These are phyloP conservation scores for Lactarius hengduanensis DNA, from an alignment of 768 basidiomycete genomes.

Conservation along the genomic window DNA sequence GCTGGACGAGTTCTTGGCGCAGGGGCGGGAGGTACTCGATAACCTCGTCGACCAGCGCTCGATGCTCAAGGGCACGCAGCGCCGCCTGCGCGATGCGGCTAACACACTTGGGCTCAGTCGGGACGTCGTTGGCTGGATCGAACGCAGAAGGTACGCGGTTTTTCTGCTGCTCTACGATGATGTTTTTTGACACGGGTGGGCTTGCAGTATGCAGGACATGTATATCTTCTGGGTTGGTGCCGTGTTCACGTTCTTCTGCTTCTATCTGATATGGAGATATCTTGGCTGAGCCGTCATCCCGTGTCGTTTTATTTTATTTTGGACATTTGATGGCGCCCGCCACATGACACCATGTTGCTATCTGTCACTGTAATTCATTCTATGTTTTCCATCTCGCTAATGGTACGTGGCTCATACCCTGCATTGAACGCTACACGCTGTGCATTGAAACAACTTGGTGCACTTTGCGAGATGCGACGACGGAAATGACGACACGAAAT, in stretches of 20 bases:
- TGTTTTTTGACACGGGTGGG: not conserved
- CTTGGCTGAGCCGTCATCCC: constrained; percentile 49
- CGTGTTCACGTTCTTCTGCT: constrained; percentile 86
- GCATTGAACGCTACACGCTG: not conserved
- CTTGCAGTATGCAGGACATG: constrained; percentile 83
- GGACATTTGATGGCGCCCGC: not conserved
- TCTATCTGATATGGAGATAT: constrained; percentile 91
- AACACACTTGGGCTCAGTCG: constrained; percentile 93
- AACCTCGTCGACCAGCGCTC: constrained; percentile 91
- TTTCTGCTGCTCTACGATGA: not conserved
- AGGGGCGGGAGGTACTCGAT: constrained; percentile 88
- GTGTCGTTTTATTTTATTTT: constrained; percentile 6
- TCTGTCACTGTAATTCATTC: not conserved
- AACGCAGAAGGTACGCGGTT: constrained; percentile 74
- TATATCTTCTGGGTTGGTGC: constrained; percentile 90
- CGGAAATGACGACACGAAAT: too few species aligned
- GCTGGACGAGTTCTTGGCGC: constrained; percentile 88
- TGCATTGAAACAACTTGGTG: not conserved
- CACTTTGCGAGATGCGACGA: too few species aligned
- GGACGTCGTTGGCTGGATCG: constrained; percentile 97
- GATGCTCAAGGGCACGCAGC: constrained; percentile 93
- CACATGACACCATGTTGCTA: not conserved
- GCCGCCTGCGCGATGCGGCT: constrained; percentile 81
- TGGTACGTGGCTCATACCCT: not conserved
- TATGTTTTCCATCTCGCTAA: not conserved